A percentile compares a stretch with the other conserved stretches of the same genome.
These are phyloP conservation scores for Iris macrosiphon DNA, from an alignment of 106 monocot species.

Conservation along the genomic window DNA sequence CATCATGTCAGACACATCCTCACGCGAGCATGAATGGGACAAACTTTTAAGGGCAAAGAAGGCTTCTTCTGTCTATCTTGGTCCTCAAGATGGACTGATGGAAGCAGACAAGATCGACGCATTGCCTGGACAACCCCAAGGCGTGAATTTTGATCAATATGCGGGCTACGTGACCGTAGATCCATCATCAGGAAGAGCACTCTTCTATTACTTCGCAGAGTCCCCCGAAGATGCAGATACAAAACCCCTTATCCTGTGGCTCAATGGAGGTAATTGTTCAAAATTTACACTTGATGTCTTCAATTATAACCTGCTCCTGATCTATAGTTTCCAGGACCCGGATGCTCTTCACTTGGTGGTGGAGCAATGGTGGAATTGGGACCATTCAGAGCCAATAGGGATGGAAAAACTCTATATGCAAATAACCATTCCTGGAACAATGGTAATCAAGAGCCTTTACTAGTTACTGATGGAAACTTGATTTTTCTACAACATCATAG, in stretches of 20 bases:
- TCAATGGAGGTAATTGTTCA: slow-evolving; percentile 42
- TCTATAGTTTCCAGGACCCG: slow-evolving; percentile 16
- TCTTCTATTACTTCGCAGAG: slow-evolving; percentile 58
- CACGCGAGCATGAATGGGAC: too few species aligned
- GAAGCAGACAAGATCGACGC: slow-evolving; percentile 27
- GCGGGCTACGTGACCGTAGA: slow-evolving; percentile 42
- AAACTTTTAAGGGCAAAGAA: too few species aligned
- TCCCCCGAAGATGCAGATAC: slow-evolving; percentile 14
- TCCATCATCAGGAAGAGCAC: slow-evolving; percentile 23
- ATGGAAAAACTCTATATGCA: slow-evolving; percentile 21
- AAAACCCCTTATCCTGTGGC: slow-evolving; percentile 47
- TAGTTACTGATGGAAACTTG: too few species aligned
- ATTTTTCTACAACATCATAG: too few species aligned
- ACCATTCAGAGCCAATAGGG: slow-evolving; percentile 21
- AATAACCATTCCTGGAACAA: slow-evolving; percentile 23
- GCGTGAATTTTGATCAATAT: slow-evolving; percentile 36
- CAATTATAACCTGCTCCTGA: background rate
- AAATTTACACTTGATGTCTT: background rate
- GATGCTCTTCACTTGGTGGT: slow-evolving; percentile 20
- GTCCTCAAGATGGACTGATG: slow-evolving; percentile 19
- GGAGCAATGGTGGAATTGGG: slow-evolving; percentile 30
- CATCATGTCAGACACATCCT: too few species aligned
- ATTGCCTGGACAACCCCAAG: slow-evolving; percentile 36
- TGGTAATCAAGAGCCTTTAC: slow-evolving; percentile 1
- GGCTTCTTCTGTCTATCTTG: background rate